Conservation (phyloP, 2,329 filamentous ascomycete genomes). For the Diaporthe aspalathi region DNA sequence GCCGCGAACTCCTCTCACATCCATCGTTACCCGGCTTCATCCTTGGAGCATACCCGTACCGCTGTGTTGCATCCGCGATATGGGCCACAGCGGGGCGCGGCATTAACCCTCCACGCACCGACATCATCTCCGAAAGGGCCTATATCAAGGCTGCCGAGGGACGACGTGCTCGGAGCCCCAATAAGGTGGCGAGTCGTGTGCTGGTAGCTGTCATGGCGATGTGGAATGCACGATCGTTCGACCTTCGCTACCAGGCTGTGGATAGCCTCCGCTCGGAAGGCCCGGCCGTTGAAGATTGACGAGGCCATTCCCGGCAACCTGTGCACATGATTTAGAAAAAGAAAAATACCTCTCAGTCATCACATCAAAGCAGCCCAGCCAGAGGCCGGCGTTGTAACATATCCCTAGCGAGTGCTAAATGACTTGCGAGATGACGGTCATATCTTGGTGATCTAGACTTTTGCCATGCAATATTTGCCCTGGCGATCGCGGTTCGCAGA, state of each 20-base stretch:
- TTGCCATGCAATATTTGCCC: background rate
- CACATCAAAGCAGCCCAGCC: background rate
- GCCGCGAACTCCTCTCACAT: background rate
- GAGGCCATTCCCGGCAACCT: background rate
- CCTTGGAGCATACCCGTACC: conserved; percentile 20
- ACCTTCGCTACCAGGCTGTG: background rate
- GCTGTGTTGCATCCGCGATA: conserved; percentile 12
- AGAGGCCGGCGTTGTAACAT: background rate
- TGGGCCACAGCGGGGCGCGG: conserved; percentile 14
- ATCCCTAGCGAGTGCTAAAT: background rate
- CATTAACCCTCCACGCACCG: conserved; percentile 14
- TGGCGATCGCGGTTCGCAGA: conserved; percentile 2
- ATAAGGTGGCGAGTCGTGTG: conserved; percentile 14
- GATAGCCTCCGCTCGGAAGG: conserved; percentile 3
- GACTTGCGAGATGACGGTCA: background rate
- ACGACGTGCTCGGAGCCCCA: background rate
- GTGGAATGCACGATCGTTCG: conserved; percentile 2
- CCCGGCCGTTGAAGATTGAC: background rate
- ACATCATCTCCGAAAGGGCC: conserved; percentile 15
- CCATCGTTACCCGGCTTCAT: conserved; percentile 1
- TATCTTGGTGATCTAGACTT: background rate
- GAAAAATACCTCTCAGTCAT: too few species aligned
- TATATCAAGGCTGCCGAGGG: background rate
- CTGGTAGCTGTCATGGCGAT: background rate
- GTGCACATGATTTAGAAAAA: background rate